These are phyloP conservation scores for Blastocladiella emersonii DNA, from an alignment of 371 early-diverging fungal species.

Conservation along the genomic window DNA sequence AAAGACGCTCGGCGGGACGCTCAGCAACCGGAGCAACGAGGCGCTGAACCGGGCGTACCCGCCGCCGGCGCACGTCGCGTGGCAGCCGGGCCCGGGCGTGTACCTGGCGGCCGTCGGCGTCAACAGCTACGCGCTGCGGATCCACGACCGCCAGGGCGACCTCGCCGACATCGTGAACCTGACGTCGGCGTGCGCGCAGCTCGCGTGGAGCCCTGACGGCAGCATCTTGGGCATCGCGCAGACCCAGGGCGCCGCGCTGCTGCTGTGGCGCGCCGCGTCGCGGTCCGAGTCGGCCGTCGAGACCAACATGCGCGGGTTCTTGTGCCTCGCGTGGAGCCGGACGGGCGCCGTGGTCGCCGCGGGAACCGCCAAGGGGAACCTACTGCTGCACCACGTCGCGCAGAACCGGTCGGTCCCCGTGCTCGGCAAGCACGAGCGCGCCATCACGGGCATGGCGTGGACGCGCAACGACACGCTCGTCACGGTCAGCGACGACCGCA, in stretches of 20 bases:
- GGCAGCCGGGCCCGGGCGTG: not conserved
- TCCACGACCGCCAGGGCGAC: not conserved
- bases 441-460: not conserved
- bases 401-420: not conserved
- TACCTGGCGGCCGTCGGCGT: not conserved
- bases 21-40: too few relatives aligned
- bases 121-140: not conserved
- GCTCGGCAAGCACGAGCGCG: conserved; percentile 2
- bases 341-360: not conserved
- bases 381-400: not conserved
- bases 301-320: not conserved
- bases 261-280: not conserved
- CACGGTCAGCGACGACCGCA: not conserved
- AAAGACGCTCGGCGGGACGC: too few relatives aligned
- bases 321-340: not conserved
- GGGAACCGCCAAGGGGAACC: not conserved
- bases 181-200: not conserved
- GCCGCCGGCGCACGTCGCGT: too few relatives aligned
- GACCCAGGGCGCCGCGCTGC: not conserved
- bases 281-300: not conserved
- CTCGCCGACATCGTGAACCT: not conserved
- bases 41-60: too few relatives aligned
- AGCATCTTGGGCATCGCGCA: not conserved
- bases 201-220: not conserved
- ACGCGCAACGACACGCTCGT: not conserved